Evolutionary conservation across 345 rosid genomes (phyloP).

Genomic region (Toxicodendron radicans): DNA sequence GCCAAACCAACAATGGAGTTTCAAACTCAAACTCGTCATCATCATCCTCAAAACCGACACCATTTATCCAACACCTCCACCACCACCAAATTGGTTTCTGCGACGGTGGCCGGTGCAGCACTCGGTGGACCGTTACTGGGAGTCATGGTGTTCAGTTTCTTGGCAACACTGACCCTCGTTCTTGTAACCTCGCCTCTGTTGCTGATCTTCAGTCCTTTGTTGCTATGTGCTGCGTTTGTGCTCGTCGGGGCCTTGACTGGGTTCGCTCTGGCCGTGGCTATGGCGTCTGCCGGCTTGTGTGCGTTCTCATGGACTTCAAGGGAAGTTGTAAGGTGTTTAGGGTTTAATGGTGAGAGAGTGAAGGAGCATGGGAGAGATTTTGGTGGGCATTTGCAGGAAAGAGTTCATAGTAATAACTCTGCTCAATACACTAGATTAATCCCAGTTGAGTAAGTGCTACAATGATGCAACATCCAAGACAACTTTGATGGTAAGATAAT

Average conservation of each 20-base stretch:
- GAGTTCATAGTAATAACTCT: not conserved
- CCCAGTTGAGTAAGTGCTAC: no score
- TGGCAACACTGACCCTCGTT: slow-evolving; percentile 34
- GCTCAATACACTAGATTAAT: no score
- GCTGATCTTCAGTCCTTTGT: slow-evolving; percentile 41
- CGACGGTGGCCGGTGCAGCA: slow-evolving; percentile 29
- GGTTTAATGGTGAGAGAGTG: slow-evolving; percentile 17
- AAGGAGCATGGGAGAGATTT: slow-evolving; percentile 17
- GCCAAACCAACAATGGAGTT: not conserved
- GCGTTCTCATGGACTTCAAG: slow-evolving; percentile 30
- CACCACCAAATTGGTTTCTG: slow-evolving; percentile 8
- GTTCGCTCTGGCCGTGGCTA: slow-evolving; percentile 30
- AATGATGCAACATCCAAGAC: not conserved
- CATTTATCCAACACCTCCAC: not conserved
- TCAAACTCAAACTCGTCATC: not conserved
- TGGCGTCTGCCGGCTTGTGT: slow-evolving; percentile 37
- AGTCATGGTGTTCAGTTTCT: slow-evolving; percentile 38
- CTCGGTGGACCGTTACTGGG: slow-evolving; percentile 39
- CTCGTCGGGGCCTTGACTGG: slow-evolving; percentile 36
- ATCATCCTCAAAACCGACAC: not conserved
- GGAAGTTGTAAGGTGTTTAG: slow-evolving; percentile 13
- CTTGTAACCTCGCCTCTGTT: slow-evolving; percentile 38
- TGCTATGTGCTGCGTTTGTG: slow-evolving; percentile 23
- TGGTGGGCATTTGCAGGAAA: slow-evolving; percentile 17
- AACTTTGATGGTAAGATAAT: not conserved